Evolutionary conservation across 2,329 filamentous ascomycete genomes (phyloP).

Genomic region (Pseudogymnoascus sp.): DNA sequence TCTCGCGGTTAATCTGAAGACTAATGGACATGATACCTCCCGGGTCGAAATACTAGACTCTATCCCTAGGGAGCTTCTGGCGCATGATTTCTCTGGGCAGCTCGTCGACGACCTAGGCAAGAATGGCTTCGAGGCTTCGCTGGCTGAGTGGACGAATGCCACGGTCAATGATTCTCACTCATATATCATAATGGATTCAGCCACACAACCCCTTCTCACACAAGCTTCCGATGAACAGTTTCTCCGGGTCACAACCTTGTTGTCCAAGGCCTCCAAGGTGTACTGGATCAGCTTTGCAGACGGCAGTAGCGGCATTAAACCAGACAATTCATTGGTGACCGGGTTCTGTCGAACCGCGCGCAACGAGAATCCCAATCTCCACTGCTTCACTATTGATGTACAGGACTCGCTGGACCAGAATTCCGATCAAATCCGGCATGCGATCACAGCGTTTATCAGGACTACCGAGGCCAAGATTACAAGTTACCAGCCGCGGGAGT

Average conservation of each 20-base stretch:
- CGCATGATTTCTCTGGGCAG: neutral
- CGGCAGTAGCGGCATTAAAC: constrained; percentile 5
- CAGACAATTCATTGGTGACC: constrained; percentile 12
- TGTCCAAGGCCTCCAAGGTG: neutral
- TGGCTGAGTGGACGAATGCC: neutral
- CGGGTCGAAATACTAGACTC: neutral
- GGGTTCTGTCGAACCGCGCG: constrained; percentile 13
- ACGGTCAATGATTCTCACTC: neutral
- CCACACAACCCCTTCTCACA: neutral
- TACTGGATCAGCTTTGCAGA: constrained; percentile 11
- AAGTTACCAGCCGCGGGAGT: neutral
- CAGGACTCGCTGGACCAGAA: neutral
- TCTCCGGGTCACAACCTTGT: neutral
- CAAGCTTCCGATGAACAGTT: neutral
- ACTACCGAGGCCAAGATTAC: neutral
- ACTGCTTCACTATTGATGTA: constrained; percentile 13
- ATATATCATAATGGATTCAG: neutral
- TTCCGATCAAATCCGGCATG: neutral
- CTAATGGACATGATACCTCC: neutral
- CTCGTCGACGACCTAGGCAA: neutral
- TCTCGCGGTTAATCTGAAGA: neutral
- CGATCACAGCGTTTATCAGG: neutral
- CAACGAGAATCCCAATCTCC: constrained; percentile 12
- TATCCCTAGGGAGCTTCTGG: neutral
- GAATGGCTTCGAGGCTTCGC: neutral